phyloP scores from a whole-genome alignment of 352 stramenopile genomes.

The Pythium aphanidermatum region DNA sequence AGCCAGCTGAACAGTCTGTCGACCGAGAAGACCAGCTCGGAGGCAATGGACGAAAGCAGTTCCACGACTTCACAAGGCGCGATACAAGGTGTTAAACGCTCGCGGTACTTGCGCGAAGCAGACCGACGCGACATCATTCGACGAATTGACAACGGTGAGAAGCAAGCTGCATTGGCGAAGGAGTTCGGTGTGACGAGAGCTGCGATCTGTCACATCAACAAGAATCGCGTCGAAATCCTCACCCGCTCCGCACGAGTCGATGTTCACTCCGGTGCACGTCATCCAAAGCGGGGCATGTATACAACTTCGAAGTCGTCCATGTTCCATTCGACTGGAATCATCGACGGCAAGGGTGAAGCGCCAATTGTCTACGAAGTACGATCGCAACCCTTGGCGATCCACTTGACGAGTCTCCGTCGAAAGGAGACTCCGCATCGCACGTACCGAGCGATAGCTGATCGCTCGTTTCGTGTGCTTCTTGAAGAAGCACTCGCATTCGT shows the following conservation, averaged over 20 bases:
- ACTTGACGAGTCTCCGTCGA: conserved; percentile 18
- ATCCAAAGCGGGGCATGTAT: conserved; percentile 24
- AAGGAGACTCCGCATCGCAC: conserved; percentile 4
- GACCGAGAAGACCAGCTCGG: too few species aligned
- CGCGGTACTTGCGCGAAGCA: conserved; percentile 19
- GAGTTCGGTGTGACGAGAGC: conserved; percentile 32
- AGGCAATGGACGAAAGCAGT: too few species aligned
- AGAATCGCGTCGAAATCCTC: conserved; percentile 36
- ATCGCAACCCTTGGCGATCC: conserved; percentile 15
- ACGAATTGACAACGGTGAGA: conserved; percentile 28
- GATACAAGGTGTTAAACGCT: conserved; percentile 10
- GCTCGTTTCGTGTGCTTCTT: conserved; percentile 21
- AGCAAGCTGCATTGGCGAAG: conserved; percentile 30
- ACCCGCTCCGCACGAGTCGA: conserved; percentile 19
- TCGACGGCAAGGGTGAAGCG: conserved; percentile 5
- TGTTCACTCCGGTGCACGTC: conserved; percentile 11
- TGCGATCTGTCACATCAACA: conserved; percentile 37
- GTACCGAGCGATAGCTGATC: conserved; percentile 14
- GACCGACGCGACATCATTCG: conserved; percentile 27
- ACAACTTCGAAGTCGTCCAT: conserved; percentile 18
- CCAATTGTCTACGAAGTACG: conserved; percentile 22
- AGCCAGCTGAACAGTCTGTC: too few species aligned
- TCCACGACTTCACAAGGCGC: too few species aligned
- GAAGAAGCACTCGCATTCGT: conserved; percentile 24
- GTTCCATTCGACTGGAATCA: conserved; percentile 1